phyloP scores from a whole-genome alignment of 352 stramenopile species.

The Phytophthora hybrid region DNA sequence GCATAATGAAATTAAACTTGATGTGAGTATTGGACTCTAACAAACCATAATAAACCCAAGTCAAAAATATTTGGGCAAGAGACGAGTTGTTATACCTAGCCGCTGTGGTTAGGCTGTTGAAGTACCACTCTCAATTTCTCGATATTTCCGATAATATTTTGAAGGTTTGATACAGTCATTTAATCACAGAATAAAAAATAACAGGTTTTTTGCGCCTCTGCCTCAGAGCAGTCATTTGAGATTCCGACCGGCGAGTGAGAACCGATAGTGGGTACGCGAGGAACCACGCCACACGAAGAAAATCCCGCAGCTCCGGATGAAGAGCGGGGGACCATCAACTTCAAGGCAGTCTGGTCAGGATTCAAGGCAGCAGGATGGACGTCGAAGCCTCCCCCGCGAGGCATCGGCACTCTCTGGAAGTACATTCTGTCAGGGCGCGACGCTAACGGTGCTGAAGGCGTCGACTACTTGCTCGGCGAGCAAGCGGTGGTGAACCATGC shows the following conservation, averaged over 20 bases:
- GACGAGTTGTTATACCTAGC: neutral
- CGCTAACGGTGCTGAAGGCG: neutral
- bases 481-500: neutral
- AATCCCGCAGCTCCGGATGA: neutral
- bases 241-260: neutral
- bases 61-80: neutral
- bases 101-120: neutral
- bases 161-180: neutral
- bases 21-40: neutral
- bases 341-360: neutral
- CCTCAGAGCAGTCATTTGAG: neutral
- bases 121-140: neutral
- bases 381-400: neutral
- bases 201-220: neutral
- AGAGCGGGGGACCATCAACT: neutral
- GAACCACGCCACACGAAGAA: neutral
- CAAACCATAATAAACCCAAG: neutral
- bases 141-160: neutral
- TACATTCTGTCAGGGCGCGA: neutral
- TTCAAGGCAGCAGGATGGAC: neutral
- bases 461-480: neutral
- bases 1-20: neutral
- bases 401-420: neutral
- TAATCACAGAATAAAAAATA: neutral
- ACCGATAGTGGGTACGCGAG: neutral